Evolutionary conservation across 2,329 filamentous ascomycete species (phyloP), one percentile per base, ranked within the genome.

Genomic region (Colletotrichum spaethianum): DNA sequence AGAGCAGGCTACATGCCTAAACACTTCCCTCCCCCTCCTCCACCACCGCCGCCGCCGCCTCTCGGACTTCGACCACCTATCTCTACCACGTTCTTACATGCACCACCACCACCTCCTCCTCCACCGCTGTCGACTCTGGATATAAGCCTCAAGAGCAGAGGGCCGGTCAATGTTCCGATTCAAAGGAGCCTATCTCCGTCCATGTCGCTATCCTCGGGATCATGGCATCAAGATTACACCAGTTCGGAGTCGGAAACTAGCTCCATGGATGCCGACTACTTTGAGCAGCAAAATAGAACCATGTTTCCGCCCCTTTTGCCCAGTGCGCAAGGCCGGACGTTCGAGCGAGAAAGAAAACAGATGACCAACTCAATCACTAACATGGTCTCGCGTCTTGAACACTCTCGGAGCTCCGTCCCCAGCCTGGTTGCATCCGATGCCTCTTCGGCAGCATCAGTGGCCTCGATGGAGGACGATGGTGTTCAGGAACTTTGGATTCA

Each of bases 401-500:
- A 74, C 36, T 75, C 76, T 9, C 75, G 74, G 42, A 77, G 74
- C 23, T 75, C 78, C 20, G 65, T 63, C 4, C 56, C 63, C 28
- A 70, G 70, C 46, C 28, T 62, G 7, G 26, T 55, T n/a, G 63
- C 56, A 12, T 66, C 70, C 14, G 72, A 70, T 36, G 38, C 65
- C 5, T 73, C 64, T n/a, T 73, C 67, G 9, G 53, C 36, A 16
- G 57, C 52, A 23, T 71, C 73, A 3, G 61, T 65, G 14, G 52
- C 26, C 18, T 62, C 57, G 12, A 33, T 36, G 18, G 65, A 46
- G 0, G 77, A 80, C n/a, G 78, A 77, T 23, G 77, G 78, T 16
- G 72, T 83, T n/a, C 79, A 83, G 63, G 38, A 75, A 14, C 74
- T 83, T 5, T 83, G 82, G 82, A 75, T 78, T 28, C 75, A 79